Conservation (phyloP, 2,329 filamentous ascomycete genomes). For the Anisogramma anomala region DNA sequence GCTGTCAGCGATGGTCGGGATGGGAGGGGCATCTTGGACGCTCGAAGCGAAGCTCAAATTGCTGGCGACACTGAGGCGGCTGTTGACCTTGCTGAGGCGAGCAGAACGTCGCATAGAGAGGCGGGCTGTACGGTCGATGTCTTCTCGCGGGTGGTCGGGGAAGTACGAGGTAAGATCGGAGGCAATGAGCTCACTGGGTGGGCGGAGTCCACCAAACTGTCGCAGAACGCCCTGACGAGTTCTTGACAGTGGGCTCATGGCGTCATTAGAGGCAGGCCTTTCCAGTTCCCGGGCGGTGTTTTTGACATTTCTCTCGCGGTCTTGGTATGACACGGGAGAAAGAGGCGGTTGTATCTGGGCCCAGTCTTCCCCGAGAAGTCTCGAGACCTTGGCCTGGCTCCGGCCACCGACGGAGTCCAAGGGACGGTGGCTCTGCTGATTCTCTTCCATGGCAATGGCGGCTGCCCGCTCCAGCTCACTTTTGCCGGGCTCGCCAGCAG, state of each 20-base stretch:
- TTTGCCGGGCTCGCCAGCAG: slow-evolving; percentile 76
- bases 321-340: slow-evolving; percentile 64
- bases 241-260: slow-evolving; percentile 27
- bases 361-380: slow-evolving; percentile 79
- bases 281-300: slow-evolving; percentile 48
- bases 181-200: slow-evolving; percentile 93
- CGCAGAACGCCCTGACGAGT: slow-evolving; percentile 48
- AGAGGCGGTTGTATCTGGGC: slow-evolving; percentile 73
- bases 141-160: slow-evolving; percentile 83
- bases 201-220: slow-evolving; percentile 82
- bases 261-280: slow-evolving; percentile 39
- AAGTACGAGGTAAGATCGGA: slow-evolving; percentile 96
- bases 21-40: slow-evolving; percentile 82
- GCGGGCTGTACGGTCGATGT: slow-evolving; percentile 90
- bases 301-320: slow-evolving; percentile 56
- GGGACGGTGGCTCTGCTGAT: slow-evolving; percentile 54
- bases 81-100: slow-evolving; percentile 83
- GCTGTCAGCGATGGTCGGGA: slow-evolving; percentile 87
- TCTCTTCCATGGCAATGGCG: slow-evolving; percentile 80
- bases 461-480: slow-evolving; percentile 80
- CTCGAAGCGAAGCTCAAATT: slow-evolving; percentile 89
- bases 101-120: slow-evolving; percentile 85
- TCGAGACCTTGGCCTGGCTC: slow-evolving; percentile 78
- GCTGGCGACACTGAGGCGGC: slow-evolving; percentile 84
- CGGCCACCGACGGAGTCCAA: slow-evolving; percentile 57